Base-by-base conservation (phyloP, 345 rosid genomes). In the Kandelia obovata region DNA sequence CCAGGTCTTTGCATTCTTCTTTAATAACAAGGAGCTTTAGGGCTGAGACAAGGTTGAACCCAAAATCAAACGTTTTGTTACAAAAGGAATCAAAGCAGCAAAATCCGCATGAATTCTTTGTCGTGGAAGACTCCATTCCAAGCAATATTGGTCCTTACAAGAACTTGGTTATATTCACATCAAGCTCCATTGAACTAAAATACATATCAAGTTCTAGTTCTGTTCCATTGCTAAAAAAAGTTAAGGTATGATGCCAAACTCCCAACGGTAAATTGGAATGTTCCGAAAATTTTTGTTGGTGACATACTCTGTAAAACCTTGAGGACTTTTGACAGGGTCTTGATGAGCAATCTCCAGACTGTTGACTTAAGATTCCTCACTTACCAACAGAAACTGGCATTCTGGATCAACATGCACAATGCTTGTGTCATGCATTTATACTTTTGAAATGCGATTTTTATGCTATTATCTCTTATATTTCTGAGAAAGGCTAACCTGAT, bases 361-460 rank as follows among this genome's bases (percentile, higher is more conserved):
- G 90, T 87, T 73, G 95, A 94, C 39, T 74, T 86, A 74, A 78
- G 81, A 75, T 83, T 79, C 66, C 72, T 91, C 85, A 89, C 77
- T 34, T 71, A 61, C 70, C 92, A 83, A 64, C 98, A 94, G 21
- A 21, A 21, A 21, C 21, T 21, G 21, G 21, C 21, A 21, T 21
- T 21, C 21, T 21, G 21, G 21, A 21, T 21, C 21, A 21, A 21
- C 21, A 87, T 87, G 89, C 88, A 89, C 90, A 94, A 94, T 79
- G 97, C 97, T 79, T 91, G 97, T 76, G 77, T 94, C 78, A 94
- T 89, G 98, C 95, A 94, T 88, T 97, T 93, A 87, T 83, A 62
- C 43, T 62, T 17, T 77, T 53, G 0, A 23, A 55, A 25, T 52
- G 39, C 43, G 10, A 58, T 23, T 21, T 7, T 43, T 30, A 31